These are phyloP conservation scores for Bipolaris gigantea DNA, from an alignment of 2,329 filamentous ascomycete genomes.

Conservation along the genomic window DNA sequence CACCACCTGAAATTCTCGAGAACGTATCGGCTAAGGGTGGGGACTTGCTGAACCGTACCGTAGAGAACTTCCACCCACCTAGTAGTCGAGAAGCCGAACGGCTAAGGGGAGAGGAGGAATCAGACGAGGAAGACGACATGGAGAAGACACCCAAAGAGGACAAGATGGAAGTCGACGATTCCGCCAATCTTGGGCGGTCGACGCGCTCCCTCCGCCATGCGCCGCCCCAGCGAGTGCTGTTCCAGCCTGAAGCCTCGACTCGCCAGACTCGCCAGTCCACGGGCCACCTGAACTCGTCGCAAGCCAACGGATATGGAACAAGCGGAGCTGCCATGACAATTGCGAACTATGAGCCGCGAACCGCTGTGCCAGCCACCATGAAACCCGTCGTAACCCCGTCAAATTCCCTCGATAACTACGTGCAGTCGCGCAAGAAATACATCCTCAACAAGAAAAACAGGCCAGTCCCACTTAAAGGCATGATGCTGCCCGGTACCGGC, in stretches of 20 bases:
- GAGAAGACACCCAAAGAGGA: conserved; percentile 55
- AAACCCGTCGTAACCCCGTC: conserved; percentile 75
- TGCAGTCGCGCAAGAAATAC: conserved; percentile 57
- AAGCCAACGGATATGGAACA: conserved; percentile 46
- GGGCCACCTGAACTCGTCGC: conserved; percentile 47
- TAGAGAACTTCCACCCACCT: conserved; percentile 69
- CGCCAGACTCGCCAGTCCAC: conserved; percentile 63
- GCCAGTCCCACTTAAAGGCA: conserved; percentile 49
- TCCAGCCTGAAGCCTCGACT: conserved; percentile 75
- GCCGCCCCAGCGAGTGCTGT: conserved; percentile 81
- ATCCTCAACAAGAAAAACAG: conserved; percentile 50
- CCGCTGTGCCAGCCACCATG: conserved; percentile 64
- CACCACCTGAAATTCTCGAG: conserved; percentile 85
- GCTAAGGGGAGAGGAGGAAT: conserved; percentile 57
- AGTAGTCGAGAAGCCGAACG: conserved; percentile 52
- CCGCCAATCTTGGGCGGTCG: conserved; percentile 47
- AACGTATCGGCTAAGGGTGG: conserved; percentile 78
- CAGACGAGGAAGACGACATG: conserved; percentile 49
- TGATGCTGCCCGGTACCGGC: conserved; percentile 64
- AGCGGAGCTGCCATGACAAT: conserved; percentile 58
- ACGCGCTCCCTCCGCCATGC: conserved; percentile 68
- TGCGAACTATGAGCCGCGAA: conserved; percentile 69
- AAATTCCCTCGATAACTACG: conserved; percentile 71
- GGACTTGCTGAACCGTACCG: conserved; percentile 73
- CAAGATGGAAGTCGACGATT: conserved; percentile 55